A percentile compares a stretch with the other conserved stretches of the same genome.
Conservation (phyloP, 371 early-diverging fungal species). For the Mucor piriformis region DNA sequence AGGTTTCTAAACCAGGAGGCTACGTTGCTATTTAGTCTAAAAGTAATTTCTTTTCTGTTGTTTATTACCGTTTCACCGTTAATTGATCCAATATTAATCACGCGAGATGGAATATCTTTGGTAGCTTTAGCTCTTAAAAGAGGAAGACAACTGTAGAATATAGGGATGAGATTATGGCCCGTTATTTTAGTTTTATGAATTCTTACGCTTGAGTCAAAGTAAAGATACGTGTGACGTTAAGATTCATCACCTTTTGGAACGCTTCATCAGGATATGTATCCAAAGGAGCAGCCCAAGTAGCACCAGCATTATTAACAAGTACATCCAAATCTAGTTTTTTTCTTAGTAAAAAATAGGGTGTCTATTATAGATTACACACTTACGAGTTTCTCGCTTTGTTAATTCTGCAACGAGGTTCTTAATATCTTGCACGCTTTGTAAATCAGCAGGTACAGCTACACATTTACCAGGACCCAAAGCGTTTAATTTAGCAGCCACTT, state of each 20-base stretch:
- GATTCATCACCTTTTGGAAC: constrained; percentile 81
- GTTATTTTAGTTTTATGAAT: not conserved
- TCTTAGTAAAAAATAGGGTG: not conserved
- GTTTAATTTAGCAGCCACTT: constrained; percentile 64
- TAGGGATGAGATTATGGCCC: not conserved
- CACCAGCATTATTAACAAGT: constrained; percentile 87
- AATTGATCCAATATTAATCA: constrained; percentile 77
- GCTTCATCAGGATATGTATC: constrained; percentile 71
- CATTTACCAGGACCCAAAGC: constrained; percentile 72
- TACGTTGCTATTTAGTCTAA: constrained; percentile 31
- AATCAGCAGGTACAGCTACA: constrained; percentile 77
- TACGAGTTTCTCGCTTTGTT: constrained; percentile 61
- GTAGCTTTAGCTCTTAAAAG: constrained; percentile 72
- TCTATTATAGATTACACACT: not conserved
- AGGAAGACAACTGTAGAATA: constrained; percentile 60
- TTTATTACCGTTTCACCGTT: constrained; percentile 63
- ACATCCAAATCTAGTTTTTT: constrained; percentile 69
- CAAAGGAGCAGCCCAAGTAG: constrained; percentile 73
- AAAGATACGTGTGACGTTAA: constrained; percentile 88
- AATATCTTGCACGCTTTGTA: constrained; percentile 67
- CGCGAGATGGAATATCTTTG: constrained; percentile 55
- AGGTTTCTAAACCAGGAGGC: constrained; percentile 64
- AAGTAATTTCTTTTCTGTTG: not conserved
- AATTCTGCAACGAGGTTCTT: constrained; percentile 65
- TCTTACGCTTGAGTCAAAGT: constrained; percentile 80